Evolutionary conservation across 2,329 filamentous ascomycete species (phyloP).

Genomic region (Venturia asperata): DNA sequence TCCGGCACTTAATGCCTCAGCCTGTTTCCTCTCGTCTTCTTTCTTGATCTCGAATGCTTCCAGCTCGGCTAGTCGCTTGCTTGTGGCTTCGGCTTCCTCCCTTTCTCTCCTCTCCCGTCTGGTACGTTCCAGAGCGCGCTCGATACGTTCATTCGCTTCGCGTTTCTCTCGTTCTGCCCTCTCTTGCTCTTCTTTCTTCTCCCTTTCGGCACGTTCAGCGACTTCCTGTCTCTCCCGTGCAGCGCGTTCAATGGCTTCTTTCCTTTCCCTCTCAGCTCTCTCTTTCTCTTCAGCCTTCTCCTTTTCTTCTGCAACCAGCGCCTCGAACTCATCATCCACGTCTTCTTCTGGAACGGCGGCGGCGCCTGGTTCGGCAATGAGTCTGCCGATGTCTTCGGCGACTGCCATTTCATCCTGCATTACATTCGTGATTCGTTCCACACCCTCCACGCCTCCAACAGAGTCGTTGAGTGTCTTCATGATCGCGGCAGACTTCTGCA

Average conservation of each 20-base stretch:
- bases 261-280: constrained; percentile 48
- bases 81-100: constrained; percentile 2
- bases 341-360: constrained; percentile 65
- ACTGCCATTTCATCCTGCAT: constrained; percentile 70
- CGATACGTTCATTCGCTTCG: constrained; percentile 8
- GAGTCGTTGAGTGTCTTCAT: constrained; percentile 67
- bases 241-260: constrained; percentile 25
- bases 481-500: constrained; percentile 69
- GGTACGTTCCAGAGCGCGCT: background rate
- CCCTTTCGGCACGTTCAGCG: constrained; percentile 22
- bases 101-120: background rate
- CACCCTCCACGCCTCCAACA: constrained; percentile 67
- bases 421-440: constrained; percentile 67
- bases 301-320: constrained; percentile 50
- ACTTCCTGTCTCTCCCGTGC: constrained; percentile 30
- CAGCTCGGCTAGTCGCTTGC: background rate
- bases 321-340: constrained; percentile 80
- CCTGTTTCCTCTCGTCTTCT: background rate
- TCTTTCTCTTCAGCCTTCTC: constrained; percentile 66
- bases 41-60: background rate
- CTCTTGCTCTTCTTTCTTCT: constrained; percentile 23
- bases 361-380: constrained; percentile 57
- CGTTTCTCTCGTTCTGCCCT: constrained; percentile 11
- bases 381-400: constrained; percentile 67
- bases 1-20: constrained; percentile 6